Evolutionary conservation across 306 rosid species (phyloP).

Genomic region (Neltuma alba): DNA sequence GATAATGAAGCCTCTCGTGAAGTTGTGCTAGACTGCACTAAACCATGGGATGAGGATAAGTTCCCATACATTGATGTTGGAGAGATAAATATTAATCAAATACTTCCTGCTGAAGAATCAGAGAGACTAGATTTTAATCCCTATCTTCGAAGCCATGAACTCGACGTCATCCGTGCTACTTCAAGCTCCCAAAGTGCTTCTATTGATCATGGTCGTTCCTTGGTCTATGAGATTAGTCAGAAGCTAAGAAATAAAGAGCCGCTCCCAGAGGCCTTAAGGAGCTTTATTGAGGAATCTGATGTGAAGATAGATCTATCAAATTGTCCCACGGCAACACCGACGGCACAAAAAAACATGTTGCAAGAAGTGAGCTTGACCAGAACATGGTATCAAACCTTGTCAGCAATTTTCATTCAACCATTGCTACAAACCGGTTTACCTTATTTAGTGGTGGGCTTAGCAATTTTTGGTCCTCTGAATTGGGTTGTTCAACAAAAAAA

Average conservation of each 20-base stretch:
- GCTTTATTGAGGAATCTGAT: conserved; percentile 73
- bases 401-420: conserved; percentile 73
- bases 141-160: conserved; percentile 61
- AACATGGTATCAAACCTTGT: conserved; percentile 64
- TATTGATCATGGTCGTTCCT: conserved; percentile 94
- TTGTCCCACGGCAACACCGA: conserved; percentile 66
- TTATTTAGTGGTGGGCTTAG: conserved; percentile 51
- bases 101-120: conserved; percentile 64
- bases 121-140: conserved; percentile 78
- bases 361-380: conserved; percentile 61
- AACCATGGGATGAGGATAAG: conserved; percentile 81
- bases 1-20: conserved; percentile 59
- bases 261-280: conserved; percentile 81
- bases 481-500: conserved; percentile 47
- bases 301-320: conserved; percentile 80
- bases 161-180: conserved; percentile 75
- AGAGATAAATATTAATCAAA: conserved; percentile 68
- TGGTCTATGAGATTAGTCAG: conserved; percentile 92
- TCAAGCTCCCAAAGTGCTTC: conserved; percentile 89
- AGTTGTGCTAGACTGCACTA: conserved; percentile 71
- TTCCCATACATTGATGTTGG: conserved; percentile 82
- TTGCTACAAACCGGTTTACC: conserved; percentile 69
- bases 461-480: conserved; percentile 58
- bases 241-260: conserved; percentile 76
- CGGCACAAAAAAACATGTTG: conserved; percentile 43